Conservation (phyloP, 306 rosid genomes). For the Prosopis cineraria region DNA sequence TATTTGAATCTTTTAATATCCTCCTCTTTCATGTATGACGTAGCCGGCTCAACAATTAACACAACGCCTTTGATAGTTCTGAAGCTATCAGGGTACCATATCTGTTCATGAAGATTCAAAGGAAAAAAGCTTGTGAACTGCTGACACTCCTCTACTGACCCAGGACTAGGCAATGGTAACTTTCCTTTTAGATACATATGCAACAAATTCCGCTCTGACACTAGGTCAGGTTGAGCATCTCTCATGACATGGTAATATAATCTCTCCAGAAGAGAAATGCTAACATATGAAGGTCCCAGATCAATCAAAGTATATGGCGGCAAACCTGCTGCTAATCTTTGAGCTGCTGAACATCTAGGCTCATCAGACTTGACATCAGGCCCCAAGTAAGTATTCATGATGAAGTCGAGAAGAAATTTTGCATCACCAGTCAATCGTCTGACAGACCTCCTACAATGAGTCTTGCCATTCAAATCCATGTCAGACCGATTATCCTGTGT, state of each 20-base stretch:
- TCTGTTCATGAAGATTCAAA: slow-evolving; percentile 63
- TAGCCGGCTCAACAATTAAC: slow-evolving; percentile 52
- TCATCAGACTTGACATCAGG: slow-evolving; percentile 64
- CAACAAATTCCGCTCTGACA: slow-evolving; percentile 43
- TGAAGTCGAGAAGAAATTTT: slow-evolving; percentile 61
- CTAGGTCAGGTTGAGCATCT: slow-evolving; percentile 40
- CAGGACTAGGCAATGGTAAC: slow-evolving; percentile 36
- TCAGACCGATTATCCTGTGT: neutral
- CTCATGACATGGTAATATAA: slow-evolving; percentile 58
- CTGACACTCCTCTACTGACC: slow-evolving; percentile 27
- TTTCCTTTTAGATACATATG: slow-evolving; percentile 62
- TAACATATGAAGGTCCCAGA: slow-evolving; percentile 66
- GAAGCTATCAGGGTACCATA: slow-evolving; percentile 70
- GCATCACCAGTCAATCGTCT: slow-evolving; percentile 30
- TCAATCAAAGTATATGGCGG: slow-evolving; percentile 43
- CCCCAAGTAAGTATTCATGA: slow-evolving; percentile 59
- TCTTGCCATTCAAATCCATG: slow-evolving; percentile 50
- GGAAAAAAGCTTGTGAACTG: slow-evolving; percentile 71
- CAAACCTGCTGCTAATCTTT: slow-evolving; percentile 41
- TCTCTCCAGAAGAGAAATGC: slow-evolving; percentile 59
- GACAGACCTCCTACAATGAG: slow-evolving; percentile 15
- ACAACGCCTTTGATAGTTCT: slow-evolving; percentile 64
- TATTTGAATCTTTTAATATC: slow-evolving; percentile 54
- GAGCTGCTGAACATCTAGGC: slow-evolving; percentile 46
- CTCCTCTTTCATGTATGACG: slow-evolving; percentile 38